Conservation (phyloP, 768 basidiomycete species). For the Tephrocybe sp. region DNA sequence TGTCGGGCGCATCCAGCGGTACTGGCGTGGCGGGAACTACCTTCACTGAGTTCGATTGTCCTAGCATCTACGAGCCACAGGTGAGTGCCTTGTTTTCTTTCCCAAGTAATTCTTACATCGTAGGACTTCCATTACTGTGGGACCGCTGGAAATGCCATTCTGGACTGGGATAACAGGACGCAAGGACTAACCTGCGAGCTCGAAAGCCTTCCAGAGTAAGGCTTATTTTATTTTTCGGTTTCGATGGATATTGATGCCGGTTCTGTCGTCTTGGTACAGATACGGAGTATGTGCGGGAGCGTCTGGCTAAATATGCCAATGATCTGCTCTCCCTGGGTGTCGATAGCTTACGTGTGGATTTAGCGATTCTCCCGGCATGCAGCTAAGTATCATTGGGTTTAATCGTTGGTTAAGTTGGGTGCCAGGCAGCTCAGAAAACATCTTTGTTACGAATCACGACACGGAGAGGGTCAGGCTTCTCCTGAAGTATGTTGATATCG, state of each 20-base stretch:
- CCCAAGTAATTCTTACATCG: background rate
- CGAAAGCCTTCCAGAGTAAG: constrained; percentile 48
- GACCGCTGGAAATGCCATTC: constrained; percentile 48
- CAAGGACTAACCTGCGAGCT: constrained; percentile 62
- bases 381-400: background rate
- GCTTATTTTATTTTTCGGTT: background rate
- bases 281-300: constrained; percentile 53
- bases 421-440: constrained; percentile 48
- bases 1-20: constrained; percentile 50
- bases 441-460: constrained; percentile 70
- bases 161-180: constrained; percentile 46
- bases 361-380: too few species aligned
- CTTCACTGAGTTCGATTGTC: constrained; percentile 53
- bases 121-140: constrained; percentile 67
- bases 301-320: constrained; percentile 55
- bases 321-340: constrained; percentile 61
- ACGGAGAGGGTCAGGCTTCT: constrained; percentile 49
- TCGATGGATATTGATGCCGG: background rate
- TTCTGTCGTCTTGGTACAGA: constrained; percentile 54
- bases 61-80: constrained; percentile 43
- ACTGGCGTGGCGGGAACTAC: constrained; percentile 46
- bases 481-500: background rate
- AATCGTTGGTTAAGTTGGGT: constrained; percentile 50
- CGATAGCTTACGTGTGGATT: constrained; percentile 62
- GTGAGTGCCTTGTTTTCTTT: constrained; percentile 35